Conservation (phyloP, 169 alveolate species). For the Perkinsus chesapeaki region DNA sequence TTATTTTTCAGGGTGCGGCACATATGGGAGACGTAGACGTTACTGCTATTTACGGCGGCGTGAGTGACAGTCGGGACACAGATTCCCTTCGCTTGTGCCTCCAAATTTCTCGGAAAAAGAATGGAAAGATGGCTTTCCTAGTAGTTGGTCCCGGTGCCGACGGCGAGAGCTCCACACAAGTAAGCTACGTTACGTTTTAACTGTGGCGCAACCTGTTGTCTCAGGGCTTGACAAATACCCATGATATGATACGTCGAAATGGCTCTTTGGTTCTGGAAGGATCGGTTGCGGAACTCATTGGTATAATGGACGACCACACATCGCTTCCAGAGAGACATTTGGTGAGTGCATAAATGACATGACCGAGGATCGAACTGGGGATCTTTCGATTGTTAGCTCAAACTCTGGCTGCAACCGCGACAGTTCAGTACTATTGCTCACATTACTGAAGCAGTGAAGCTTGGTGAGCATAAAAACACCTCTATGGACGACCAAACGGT, state of each 20-base stretch:
- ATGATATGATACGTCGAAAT: not conserved
- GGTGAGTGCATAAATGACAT: not conserved
- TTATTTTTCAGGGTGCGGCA: not conserved
- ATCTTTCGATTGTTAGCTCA: not conserved
- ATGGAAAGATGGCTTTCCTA: not conserved
- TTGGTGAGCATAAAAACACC: not conserved
- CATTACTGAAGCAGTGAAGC: not conserved
- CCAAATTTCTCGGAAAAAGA: not conserved
- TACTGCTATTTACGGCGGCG: not conserved
- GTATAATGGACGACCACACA: not conserved
- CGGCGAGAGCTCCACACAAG: not conserved
- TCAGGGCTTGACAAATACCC: not conserved
- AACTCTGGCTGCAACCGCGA: not conserved
- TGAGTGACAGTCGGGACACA: not conserved
- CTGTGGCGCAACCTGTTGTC: not conserved
- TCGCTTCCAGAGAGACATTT: not conserved
- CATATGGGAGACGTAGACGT: not conserved
- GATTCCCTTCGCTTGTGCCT: conserved; percentile 2
- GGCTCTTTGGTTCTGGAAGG: not conserved
- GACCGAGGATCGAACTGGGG: not conserved
- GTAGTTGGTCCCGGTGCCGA: not conserved
- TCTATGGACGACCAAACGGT: not conserved
- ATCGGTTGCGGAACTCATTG: not conserved
- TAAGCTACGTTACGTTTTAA: not conserved
- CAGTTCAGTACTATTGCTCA: not conserved